These are phyloP conservation scores for Bryum argenteum DNA, from an alignment of 225 moss, liverwort and hornwort genomes.

Conservation along the genomic window DNA sequence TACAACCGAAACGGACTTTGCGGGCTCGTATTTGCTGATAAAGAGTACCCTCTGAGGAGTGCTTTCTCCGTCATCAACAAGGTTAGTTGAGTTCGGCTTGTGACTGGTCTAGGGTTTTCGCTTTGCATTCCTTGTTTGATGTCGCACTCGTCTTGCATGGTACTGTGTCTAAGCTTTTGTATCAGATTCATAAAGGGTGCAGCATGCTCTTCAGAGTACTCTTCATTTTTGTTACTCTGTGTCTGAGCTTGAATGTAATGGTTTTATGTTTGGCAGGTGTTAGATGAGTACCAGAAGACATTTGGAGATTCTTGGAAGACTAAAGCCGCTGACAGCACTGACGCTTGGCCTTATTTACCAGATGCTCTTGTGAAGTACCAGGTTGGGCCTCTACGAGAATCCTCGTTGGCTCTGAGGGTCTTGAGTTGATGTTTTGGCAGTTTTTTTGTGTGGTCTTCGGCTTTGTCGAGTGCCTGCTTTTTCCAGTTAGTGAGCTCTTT, in stretches of 20 bases:
- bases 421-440: not conserved
- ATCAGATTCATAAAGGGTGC: conserved; percentile 2
- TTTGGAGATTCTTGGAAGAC: conserved; percentile 93
- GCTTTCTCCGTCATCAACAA: conserved; percentile 98
- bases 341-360: conserved; percentile 81
- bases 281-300: conserved; percentile 88
- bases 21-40: conserved; percentile 89
- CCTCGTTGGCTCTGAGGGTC: not conserved
- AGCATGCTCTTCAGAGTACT: not conserved
- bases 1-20: conserved; percentile 93
- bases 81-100: conserved; percentile 47
- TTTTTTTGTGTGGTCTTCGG: not conserved
- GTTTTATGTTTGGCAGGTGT: conserved; percentile 50
- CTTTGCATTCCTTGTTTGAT: not conserved
- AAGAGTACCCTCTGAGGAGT: conserved; percentile 89
- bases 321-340: conserved; percentile 70
- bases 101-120: conserved; percentile 23
- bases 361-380: conserved; percentile 85
- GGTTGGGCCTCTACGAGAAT: conserved; percentile 43
- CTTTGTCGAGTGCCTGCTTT: conserved; percentile 13
- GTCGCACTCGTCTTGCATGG: not conserved
- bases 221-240: not conserved
- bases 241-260: not conserved
- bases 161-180: not conserved
- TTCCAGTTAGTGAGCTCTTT: not conserved